Percentiles rank a stretch among this genome's conserved stretches.
Evolutionary conservation across 2,329 filamentous ascomycete species (phyloP).

Genomic region (Cylindrodendrum hubeiense): DNA sequence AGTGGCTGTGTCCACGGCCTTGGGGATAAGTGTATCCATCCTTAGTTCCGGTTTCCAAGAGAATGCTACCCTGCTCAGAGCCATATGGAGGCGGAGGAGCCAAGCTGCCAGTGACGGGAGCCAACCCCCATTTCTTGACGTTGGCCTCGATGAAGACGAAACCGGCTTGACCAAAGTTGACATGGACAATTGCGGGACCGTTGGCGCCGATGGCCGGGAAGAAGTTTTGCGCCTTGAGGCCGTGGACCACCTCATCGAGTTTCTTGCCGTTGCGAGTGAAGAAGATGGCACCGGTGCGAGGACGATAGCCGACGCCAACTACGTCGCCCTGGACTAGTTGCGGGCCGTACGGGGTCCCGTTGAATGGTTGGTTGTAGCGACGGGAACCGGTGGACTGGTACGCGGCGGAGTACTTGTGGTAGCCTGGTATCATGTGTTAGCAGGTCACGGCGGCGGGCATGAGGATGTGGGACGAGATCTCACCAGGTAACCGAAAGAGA

Average conservation of each 20-base stretch:
- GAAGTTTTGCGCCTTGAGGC: slow-evolving; percentile 94
- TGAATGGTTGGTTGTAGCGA: slow-evolving; percentile 94
- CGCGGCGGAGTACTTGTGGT: slow-evolving; percentile 91
- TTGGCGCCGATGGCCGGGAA: slow-evolving; percentile 98
- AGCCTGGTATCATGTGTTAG: slow-evolving; percentile 65
- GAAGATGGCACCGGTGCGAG: slow-evolving; percentile 94
- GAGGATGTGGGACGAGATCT: slow-evolving; percentile 44
- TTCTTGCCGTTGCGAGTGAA: slow-evolving; percentile 99
- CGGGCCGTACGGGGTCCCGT: slow-evolving; percentile 82
- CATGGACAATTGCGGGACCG: slow-evolving; percentile 91
- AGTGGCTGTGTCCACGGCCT: slow-evolving; percentile 61
- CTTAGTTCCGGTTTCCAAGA: slow-evolving; percentile 86
- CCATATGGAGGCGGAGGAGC: slow-evolving; percentile 97
- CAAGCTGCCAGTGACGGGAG: slow-evolving; percentile 93
- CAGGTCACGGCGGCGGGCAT: slow-evolving; percentile 13
- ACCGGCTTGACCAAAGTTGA: slow-evolving; percentile 97
- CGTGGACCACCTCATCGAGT: slow-evolving; percentile 92
- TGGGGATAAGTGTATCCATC: slow-evolving; percentile 63
- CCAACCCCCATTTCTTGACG: slow-evolving; percentile 99
- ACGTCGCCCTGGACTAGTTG: slow-evolving; percentile 93
- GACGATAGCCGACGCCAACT: slow-evolving; percentile 93
- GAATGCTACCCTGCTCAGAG: slow-evolving; percentile 95
- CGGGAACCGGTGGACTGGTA: slow-evolving; percentile 91
- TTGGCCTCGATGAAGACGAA: slow-evolving; percentile 99
- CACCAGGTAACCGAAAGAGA: slow-evolving; percentile 92